phyloP scores from a whole-genome alignment of 768 basidiomycete species.

The Boletellus ananas region DNA sequence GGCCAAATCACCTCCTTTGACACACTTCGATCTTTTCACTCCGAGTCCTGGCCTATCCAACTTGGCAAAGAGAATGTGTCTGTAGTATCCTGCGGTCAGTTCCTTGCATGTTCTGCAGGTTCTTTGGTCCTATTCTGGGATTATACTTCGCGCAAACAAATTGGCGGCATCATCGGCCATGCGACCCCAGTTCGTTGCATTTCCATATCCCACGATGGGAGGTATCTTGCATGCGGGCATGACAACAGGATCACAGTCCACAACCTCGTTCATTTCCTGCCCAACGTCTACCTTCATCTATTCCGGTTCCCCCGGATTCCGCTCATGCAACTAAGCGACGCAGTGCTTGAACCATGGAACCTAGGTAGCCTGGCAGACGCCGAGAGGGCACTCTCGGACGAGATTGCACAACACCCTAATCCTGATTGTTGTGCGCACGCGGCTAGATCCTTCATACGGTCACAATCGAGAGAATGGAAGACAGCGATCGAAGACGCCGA shows the following conservation, averaged over 20 bases:
- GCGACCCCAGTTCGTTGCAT: not conserved
- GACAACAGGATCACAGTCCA: not conserved
- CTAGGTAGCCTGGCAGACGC: not conserved
- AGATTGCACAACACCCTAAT: too few species aligned
- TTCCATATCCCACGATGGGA: conserved; percentile 5
- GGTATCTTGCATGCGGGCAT: conserved; percentile 7
- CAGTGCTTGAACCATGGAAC: not conserved
- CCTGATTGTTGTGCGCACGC: too few species aligned
- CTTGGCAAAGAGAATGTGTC: not conserved
- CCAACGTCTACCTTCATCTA: not conserved
- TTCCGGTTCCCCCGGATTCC: not conserved
- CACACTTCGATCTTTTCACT: not conserved
- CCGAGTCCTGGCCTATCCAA: conserved; percentile 3
- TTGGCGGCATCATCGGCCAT: not conserved
- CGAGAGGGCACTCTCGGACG: too few species aligned
- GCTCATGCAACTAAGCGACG: not conserved
- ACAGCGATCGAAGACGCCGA: not conserved
- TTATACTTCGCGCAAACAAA: not conserved
- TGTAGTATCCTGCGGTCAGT: not conserved
- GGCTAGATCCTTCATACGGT: too few species aligned
- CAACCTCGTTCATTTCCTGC: conserved; percentile 2
- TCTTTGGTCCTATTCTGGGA: conserved; percentile 8
- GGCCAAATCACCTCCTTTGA: not conserved
- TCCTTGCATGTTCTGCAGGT: not conserved
- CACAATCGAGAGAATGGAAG: too few species aligned